phyloP scores from a whole-genome alignment of 2,329 filamentous ascomycete genomes.

The Dothideomycetes sp. region DNA sequence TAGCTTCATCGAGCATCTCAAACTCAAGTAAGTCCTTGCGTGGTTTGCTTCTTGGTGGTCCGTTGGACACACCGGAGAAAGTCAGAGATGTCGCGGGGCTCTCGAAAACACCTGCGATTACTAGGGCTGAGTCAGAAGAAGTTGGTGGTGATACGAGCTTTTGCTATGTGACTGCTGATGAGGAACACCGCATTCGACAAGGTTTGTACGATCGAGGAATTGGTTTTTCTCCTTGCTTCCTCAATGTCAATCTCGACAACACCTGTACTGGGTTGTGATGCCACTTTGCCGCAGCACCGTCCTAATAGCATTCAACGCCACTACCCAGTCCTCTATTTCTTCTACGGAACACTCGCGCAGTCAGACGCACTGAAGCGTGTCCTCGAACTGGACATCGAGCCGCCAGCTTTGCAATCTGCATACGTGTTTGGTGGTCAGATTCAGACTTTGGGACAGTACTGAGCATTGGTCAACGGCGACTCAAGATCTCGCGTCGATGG shows the following conservation, averaged over 20 bases:
- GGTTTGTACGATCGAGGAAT: neutral
- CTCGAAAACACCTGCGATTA: neutral
- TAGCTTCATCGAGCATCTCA: neutral
- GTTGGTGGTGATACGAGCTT: neutral
- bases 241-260: slow-evolving; percentile 1
- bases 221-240: neutral
- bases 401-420: slow-evolving; percentile 22
- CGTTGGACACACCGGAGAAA: neutral
- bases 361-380: slow-evolving; percentile 24
- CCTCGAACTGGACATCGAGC: slow-evolving; percentile 22
- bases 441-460: slow-evolving; percentile 32
- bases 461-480: slow-evolving; percentile 31
- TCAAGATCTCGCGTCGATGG: slow-evolving; percentile 21
- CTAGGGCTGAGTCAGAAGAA: neutral
- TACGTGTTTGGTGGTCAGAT: slow-evolving; percentile 25
- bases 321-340: slow-evolving; percentile 33
- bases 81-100: neutral
- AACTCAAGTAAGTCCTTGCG: neutral
- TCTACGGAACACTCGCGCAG: slow-evolving; percentile 30
- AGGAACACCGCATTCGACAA: neutral
- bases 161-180: neutral
- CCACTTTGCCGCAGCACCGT: neutral
- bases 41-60: neutral
- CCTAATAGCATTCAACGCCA: slow-evolving; percentile 18
- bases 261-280: neutral